Base-by-base conservation (phyloP, 169 alveolate species). In the Eimeria sp. region DNA sequence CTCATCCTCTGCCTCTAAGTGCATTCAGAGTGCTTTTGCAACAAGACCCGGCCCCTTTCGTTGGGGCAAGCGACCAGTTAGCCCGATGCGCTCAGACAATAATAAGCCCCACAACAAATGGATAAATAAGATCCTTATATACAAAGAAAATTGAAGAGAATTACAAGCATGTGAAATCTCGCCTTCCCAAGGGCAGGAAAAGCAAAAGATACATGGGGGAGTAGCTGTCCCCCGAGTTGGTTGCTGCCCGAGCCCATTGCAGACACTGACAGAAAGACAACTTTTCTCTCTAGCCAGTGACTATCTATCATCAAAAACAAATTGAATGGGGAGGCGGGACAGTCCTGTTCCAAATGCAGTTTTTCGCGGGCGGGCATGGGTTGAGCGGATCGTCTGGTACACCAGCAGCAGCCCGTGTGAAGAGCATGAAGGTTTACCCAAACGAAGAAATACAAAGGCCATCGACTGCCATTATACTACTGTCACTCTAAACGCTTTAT, bases 171-270 rank as follows among this genome's bases (percentile, higher is more conserved):
- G 80, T 70, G 80, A 27, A 30, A 70, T 70, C 20, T 70, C n/a
- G 80, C 25, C 43, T 34, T 30, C 30, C 51, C 25, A 70, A 27
- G 22, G 10, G n/a, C 51, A 70, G 11, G 51, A 70, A 30, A 9
- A 22, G 80, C 80, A 70, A 70, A 70, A 30, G 34, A 10, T 14
- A 70, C 76, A 70, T n/a, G 80, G 80, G 51, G 80, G 80, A 70
- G 51, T 10, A 70, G 80, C 47, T 11, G 25, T 1, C 22, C 80
- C n/a, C 51, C 45, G 18, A 20, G 4, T 16, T 14, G 5, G 80
- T n/a, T 70, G 51, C n/a, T 14, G 51, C n/a, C 6, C 4, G 51
- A 13, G 51, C 80, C 80, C 80, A 34, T 13, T 30, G 47, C 80
- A 70, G n/a, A 10, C n/a, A 70, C 51, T n/a, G 51, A 4, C 25